Evolutionary conservation across 176 grass and related monocot genomes (phyloP), one percentile per base, ranked within the genome.

Genomic region (Carex parvula): DNA sequence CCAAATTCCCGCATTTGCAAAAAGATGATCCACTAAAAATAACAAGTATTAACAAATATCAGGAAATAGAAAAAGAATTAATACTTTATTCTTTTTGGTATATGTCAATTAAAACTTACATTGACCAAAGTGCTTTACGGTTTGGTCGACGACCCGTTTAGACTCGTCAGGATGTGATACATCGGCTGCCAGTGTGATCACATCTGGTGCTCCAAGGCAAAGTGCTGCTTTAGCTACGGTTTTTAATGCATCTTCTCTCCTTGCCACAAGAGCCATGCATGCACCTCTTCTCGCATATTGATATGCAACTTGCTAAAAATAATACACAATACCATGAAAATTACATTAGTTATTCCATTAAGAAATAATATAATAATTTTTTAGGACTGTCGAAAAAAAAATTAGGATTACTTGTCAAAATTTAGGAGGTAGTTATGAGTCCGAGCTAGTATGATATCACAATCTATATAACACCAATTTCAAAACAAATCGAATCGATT

Each of bases 1-100:
- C 88, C 88, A 85, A 62, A 97, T 90, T 21, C 94, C 94, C 1
- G 94, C 94, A 84, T 97, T 97, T 18, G 94, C 94, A 66, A 97
- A 86, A 24, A 97, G 88, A 60, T 97, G 91, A 90, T 97, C 91
- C 88, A 97, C 94, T 97, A 89, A 21, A 20, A 64, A 71, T 60
- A 73, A n/a, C 64, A 86, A 54, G n/a, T n/a, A n/a, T n/a, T 80
- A 58, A 42, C 1, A 39, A 39, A 39, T 39, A 39, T 39, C 37
- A 39, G 37, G 37, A 39, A 39, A 39, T 39, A 5, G 5, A 39
- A 39, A 39, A 39, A 39, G 0, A 39, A 0, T 39, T 39, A 39
- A 39, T 39, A 39, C 5, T 39, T 39, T 39, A 39, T 39, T 39
- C 4, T 39, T 39, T 39, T 39, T 50, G 17, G 53, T 60, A 21